phyloP scores from a whole-genome alignment of 768 basidiomycete species.

The Hortiboletus flavorubellus region DNA sequence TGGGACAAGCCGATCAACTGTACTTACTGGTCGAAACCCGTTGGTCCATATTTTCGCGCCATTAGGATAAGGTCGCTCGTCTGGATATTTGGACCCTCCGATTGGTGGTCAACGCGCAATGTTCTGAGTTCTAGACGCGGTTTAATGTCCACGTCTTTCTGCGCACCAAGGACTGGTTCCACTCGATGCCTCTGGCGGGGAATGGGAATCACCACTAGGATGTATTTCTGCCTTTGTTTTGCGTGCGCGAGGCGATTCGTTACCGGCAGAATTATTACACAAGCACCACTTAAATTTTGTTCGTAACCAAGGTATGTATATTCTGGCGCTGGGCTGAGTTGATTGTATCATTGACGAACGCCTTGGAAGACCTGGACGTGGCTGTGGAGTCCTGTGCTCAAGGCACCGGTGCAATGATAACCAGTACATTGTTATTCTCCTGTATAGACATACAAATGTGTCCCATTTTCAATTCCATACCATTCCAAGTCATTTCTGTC shows the following conservation, averaged over 20 bases:
- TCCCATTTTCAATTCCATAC: slow-evolving; percentile 65
- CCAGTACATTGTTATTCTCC: slow-evolving; percentile 6
- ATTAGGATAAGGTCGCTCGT: slow-evolving; percentile 30
- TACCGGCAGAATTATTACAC: neutral
- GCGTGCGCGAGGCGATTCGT: slow-evolving; percentile 4
- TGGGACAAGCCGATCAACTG: slow-evolving; percentile 35
- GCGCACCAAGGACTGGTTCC: slow-evolving; percentile 14
- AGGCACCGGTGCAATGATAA: neutral
- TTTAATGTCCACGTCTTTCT: slow-evolving; percentile 5
- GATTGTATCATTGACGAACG: slow-evolving; percentile 6
- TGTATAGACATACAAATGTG: slow-evolving; percentile 33
- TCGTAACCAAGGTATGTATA: slow-evolving; percentile 16
- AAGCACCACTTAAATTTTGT: neutral
- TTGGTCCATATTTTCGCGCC: slow-evolving; percentile 35
- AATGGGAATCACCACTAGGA: slow-evolving; percentile 2
- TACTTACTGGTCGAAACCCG: slow-evolving; percentile 39
- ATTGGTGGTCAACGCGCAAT: slow-evolving; percentile 11
- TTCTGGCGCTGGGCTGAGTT: neutral
- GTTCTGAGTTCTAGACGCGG: slow-evolving; percentile 20
- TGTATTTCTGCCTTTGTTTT: slow-evolving; percentile 1
- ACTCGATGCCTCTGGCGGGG: slow-evolving; percentile 4
- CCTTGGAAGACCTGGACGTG: slow-evolving; percentile 4
- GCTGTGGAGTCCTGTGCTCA: slow-evolving; percentile 13
- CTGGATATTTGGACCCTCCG: slow-evolving; percentile 25
- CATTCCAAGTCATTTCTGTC: slow-evolving; percentile 60